phyloP scores from a whole-genome alignment of 2,329 filamentous ascomycete genomes.

The Diplodia mutila region DNA sequence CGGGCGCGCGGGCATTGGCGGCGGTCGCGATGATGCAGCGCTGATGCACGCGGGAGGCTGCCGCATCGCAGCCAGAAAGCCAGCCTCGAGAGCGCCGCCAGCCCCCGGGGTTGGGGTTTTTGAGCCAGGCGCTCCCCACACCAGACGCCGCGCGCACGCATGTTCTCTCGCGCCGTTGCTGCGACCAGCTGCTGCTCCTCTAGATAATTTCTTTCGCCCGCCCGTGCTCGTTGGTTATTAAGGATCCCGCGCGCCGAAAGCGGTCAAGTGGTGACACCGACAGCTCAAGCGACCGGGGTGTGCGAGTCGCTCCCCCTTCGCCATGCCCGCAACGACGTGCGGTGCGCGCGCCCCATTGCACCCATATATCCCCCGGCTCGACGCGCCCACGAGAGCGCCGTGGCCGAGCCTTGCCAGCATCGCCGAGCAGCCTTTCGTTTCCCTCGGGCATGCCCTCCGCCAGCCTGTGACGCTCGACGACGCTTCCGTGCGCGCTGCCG shows the following conservation, averaged over 20 bases:
- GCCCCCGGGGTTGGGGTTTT: constrained; percentile 12
- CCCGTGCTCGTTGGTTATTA: constrained; percentile 25
- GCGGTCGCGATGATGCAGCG: constrained; percentile 10
- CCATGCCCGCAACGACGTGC: constrained; percentile 27
- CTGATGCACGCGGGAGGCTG: constrained; percentile 20
- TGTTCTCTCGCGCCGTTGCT: neutral
- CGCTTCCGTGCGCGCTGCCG: constrained; percentile 32
- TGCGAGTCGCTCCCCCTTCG: constrained; percentile 22
- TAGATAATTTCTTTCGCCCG: constrained; percentile 18
- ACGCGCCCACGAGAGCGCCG: constrained; percentile 33
- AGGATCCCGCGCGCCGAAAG: constrained; percentile 25
- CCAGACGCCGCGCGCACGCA: neutral
- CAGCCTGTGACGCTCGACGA: constrained; percentile 37
- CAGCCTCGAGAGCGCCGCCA: constrained; percentile 14
- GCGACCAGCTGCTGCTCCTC: constrained; percentile 13
- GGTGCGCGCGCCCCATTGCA: constrained; percentile 12
- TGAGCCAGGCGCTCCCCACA: neutral
- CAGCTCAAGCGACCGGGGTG: constrained; percentile 20
- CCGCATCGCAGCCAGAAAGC: neutral
- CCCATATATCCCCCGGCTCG: constrained; percentile 28
- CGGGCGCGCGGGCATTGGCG: no score
- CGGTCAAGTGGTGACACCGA: constrained; percentile 23
- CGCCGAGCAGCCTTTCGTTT: constrained; percentile 32
- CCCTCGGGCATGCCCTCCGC: constrained; percentile 37
- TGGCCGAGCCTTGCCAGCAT: constrained; percentile 39